Percentiles rank a stretch among this genome's conserved stretches.
These are phyloP conservation scores for Colletotrichum sublineola DNA, from an alignment of 2,329 filamentous ascomycete genomes.

Conservation along the genomic window DNA sequence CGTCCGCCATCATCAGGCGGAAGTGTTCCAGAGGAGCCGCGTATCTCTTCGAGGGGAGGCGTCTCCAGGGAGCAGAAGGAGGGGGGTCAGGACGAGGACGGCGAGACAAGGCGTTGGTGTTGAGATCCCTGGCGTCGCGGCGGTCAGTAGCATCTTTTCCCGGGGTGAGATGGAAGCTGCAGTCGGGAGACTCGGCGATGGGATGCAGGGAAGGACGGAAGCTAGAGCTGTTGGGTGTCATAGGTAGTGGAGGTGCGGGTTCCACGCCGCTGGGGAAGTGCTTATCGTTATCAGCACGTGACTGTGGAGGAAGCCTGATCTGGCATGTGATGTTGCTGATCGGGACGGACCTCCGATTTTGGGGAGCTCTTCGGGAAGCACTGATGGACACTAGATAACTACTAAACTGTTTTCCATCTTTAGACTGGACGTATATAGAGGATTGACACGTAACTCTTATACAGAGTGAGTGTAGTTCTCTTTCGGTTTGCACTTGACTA, in stretches of 20 bases:
- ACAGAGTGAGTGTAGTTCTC: background rate
- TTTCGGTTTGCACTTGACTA: background rate
- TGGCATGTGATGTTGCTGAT: constrained; percentile 30
- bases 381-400: background rate
- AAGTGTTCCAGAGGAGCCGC: constrained; percentile 11
- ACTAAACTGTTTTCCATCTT: background rate
- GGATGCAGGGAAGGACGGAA: constrained; percentile 31
- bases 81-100: background rate
- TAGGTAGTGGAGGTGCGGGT: constrained; percentile 36
- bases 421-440: background rate
- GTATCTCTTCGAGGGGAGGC: background rate
- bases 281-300: constrained; percentile 44
- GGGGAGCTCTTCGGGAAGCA: background rate
- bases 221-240: constrained; percentile 36
- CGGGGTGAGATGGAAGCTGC: constrained; percentile 4
- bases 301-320: constrained; percentile 21
- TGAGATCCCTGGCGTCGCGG: constrained; percentile 23
- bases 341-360: background rate
- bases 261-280: constrained; percentile 8
- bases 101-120: background rate
- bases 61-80: background rate
- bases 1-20: constrained; percentile 39
- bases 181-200: constrained; percentile 29
- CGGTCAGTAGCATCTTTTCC: constrained; percentile 36
- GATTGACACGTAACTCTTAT: background rate